Evolutionary conservation across 2,329 filamentous ascomycete species (phyloP).

Genomic region (Didymella pomorum): DNA sequence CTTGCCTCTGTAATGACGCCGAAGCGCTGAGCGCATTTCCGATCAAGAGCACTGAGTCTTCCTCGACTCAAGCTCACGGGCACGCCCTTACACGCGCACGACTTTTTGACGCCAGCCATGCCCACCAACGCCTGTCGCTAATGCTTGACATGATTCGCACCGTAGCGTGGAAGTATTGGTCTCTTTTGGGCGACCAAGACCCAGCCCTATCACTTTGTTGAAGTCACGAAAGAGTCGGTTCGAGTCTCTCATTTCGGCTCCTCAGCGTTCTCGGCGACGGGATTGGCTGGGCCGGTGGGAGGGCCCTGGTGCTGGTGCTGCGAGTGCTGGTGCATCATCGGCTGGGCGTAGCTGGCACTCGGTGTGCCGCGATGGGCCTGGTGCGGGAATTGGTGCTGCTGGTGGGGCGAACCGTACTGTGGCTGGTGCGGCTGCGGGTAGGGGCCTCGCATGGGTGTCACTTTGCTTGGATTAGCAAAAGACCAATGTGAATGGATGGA

Average conservation of each 20-base stretch:
- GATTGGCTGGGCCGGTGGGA: slow-evolving; percentile 46
- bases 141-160: slow-evolving; percentile 44
- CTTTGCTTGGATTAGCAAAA: slow-evolving; percentile 33
- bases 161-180: slow-evolving; percentile 45
- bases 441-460: slow-evolving; percentile 51
- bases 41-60: neutral
- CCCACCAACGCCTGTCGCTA: slow-evolving; percentile 49
- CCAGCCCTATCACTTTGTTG: slow-evolving; percentile 10
- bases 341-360: slow-evolving; percentile 52
- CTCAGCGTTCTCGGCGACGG: slow-evolving; percentile 44
- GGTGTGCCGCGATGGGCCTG: slow-evolving; percentile 51
- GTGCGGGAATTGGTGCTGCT: slow-evolving; percentile 52
- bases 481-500: neutral
- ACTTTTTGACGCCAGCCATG: slow-evolving; percentile 30
- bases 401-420: slow-evolving; percentile 52
- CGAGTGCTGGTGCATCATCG: slow-evolving; percentile 53
- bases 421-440: slow-evolving; percentile 52
- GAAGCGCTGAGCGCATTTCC: neutral
- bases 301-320: slow-evolving; percentile 49
- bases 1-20: neutral
- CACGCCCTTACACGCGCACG: neutral
- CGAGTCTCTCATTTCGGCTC: slow-evolving; percentile 49
- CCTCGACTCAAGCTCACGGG: neutral
- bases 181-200: slow-evolving; percentile 18
- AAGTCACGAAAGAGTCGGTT: slow-evolving; percentile 22